A percentile compares a stretch with the other conserved stretches of the same genome.
Conservation (phyloP, 202 grass and related monocot species). For the Saccharum hybrid region DNA sequence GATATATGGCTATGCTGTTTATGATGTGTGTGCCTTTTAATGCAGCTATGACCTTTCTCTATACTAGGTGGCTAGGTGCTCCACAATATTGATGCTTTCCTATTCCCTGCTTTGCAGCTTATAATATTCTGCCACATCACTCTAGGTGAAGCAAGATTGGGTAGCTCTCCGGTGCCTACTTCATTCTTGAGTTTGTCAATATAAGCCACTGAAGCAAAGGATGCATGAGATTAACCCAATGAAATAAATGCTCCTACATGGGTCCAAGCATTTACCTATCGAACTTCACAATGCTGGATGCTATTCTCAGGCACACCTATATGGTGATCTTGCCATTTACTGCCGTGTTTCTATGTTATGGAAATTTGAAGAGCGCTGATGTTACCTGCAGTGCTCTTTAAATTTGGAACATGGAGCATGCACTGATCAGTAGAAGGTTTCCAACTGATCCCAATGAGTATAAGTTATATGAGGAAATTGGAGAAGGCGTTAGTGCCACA, state of each 20-base stretch:
- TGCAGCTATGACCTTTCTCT: not conserved
- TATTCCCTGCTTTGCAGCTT: slow-evolving; percentile 45
- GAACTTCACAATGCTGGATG: slow-evolving; percentile 34
- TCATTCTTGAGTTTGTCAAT: slow-evolving; percentile 11
- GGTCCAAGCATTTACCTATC: slow-evolving; percentile 4
- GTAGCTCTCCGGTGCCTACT: slow-evolving; percentile 24
- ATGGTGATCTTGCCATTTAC: slow-evolving; percentile 40
- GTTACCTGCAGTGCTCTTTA: slow-evolving; percentile 58
- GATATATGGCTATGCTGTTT: slow-evolving; percentile 15
- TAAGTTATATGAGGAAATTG: slow-evolving; percentile 91
- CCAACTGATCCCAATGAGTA: slow-evolving; percentile 79
- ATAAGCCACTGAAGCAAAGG: slow-evolving; percentile 28
- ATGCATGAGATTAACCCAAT: not conserved
- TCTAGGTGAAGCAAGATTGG: slow-evolving; percentile 21
- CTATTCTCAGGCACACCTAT: slow-evolving; percentile 44
- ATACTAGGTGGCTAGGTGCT: slow-evolving; percentile 6
- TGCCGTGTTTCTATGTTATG: slow-evolving; percentile 44
- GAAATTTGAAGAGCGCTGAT: slow-evolving; percentile 45
- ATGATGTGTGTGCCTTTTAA: not conserved
- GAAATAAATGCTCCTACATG: slow-evolving; percentile 32
- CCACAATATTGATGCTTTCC: slow-evolving; percentile 9
- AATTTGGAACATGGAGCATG: slow-evolving; percentile 70
- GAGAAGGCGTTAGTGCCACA: slow-evolving; percentile 95
- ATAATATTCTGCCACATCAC: slow-evolving; percentile 31
- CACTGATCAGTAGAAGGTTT: slow-evolving; percentile 54